Conservation (phyloP, 116 monocot species). For the Papilionanthe hybrid region DNA sequence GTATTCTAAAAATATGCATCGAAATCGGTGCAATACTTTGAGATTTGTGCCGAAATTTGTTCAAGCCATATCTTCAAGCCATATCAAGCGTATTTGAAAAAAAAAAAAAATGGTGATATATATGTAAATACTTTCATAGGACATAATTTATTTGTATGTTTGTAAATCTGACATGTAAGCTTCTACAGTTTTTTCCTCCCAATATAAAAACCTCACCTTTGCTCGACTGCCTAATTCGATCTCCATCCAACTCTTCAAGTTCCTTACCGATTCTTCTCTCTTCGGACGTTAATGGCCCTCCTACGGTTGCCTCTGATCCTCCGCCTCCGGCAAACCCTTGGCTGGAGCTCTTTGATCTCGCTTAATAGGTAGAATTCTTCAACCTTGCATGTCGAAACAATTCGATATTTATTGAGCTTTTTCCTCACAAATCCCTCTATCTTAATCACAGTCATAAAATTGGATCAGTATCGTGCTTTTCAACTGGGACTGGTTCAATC, state of each 20-base stretch:
- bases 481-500: slow-evolving; percentile 24
- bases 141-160: no score
- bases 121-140: no score
- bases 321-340: slow-evolving; percentile 33
- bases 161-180: not conserved
- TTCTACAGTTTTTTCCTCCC: not conserved
- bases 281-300: slow-evolving; percentile 17
- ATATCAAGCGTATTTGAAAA: no score
- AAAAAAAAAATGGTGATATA: no score
- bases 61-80: no score
- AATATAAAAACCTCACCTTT: not conserved
- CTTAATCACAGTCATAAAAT: slow-evolving; percentile 14
- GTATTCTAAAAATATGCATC: no score
- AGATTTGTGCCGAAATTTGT: no score
- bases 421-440: not conserved
- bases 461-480: slow-evolving; percentile 31
- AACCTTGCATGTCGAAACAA: not conserved
- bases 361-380: not conserved
- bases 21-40: no score
- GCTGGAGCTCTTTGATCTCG: not conserved
- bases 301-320: slow-evolving; percentile 28
- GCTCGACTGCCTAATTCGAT: not conserved
- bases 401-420: not conserved
- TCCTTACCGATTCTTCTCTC: not conserved
- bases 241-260: not conserved